Evolutionary conservation across 2,329 filamentous ascomycete genomes (phyloP).

Genomic region (Apiospora rasikravindrae): DNA sequence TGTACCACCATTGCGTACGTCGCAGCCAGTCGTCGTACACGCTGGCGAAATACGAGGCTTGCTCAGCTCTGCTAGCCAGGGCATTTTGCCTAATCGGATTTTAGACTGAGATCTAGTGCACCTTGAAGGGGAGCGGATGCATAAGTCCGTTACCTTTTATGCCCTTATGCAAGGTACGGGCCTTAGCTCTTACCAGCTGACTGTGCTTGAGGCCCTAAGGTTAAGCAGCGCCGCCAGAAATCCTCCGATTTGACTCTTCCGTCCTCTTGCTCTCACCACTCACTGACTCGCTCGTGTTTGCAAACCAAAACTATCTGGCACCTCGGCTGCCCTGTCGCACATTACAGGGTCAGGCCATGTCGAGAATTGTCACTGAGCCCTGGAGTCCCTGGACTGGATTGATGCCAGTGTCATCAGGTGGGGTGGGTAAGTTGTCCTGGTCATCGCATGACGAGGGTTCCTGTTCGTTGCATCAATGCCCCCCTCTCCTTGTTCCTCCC

Average conservation of each 20-base stretch:
- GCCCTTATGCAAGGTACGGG: background rate
- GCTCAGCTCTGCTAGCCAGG: slow-evolving; percentile 5
- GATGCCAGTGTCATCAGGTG: background rate
- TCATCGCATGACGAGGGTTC: background rate
- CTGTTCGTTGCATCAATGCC: slow-evolving; percentile 13
- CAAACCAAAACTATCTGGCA: background rate
- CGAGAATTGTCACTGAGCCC: background rate
- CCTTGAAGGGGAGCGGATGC: background rate
- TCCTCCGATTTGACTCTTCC: background rate
- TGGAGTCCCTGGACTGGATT: background rate
- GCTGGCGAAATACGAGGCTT: slow-evolving; percentile 1
- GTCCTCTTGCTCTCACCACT: background rate
- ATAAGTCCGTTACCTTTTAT: background rate
- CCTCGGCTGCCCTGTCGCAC: background rate
- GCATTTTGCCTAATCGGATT: slow-evolving; percentile 6
- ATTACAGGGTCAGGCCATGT: slow-evolving; percentile 10
- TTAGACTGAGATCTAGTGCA: background rate
- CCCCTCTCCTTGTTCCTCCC: background rate
- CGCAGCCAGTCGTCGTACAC: background rate
- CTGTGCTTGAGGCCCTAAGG: background rate
- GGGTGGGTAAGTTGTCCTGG: background rate
- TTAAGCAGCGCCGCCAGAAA: background rate
- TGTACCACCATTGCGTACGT: background rate
- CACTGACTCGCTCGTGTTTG: slow-evolving; percentile 1
- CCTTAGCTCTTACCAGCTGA: background rate